These are phyloP conservation scores for Hypoxylon sp. DNA, from an alignment of 2,329 filamentous ascomycete genomes.

Conservation along the genomic window DNA sequence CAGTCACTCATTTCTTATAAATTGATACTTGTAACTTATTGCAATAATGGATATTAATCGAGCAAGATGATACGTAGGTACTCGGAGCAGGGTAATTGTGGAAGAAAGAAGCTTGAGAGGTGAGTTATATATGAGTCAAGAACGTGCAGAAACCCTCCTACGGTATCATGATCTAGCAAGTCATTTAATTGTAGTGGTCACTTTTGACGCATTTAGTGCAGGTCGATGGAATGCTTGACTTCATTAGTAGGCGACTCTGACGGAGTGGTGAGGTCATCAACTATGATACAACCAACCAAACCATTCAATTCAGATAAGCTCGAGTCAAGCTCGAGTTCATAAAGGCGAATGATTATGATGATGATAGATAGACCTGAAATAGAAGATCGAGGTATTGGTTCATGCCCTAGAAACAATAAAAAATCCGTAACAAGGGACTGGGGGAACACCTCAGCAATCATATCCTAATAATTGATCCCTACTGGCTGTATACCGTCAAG, in stretches of 20 bases:
- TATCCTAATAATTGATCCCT: too few species aligned
- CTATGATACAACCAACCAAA: slow-evolving; percentile 16
- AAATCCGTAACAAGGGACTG: too few species aligned
- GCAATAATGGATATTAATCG: neutral
- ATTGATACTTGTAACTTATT: neutral
- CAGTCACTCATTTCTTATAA: slow-evolving; percentile 19
- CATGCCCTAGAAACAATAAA: too few species aligned
- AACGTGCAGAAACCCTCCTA: neutral
- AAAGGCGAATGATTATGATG: slow-evolving; percentile 2
- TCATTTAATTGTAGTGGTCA: slow-evolving; percentile 4
- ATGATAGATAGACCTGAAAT: neutral
- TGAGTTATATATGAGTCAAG: slow-evolving; percentile 26
- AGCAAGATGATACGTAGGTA: neutral
- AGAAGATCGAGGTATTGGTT: neutral
- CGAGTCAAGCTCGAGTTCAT: slow-evolving; percentile 20
- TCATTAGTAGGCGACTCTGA: slow-evolving; percentile 13
- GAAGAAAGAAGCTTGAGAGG: neutral
- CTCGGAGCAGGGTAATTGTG: neutral
- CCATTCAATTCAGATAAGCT: slow-evolving; percentile 1
- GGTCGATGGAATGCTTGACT: neutral
- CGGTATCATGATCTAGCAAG: neutral
- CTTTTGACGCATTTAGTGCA: slow-evolving; percentile 8
- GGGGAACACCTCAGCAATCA: too few species aligned
- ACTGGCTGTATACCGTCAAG: too few species aligned
- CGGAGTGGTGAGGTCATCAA: slow-evolving; percentile 36